Evolutionary conservation across 192 early-diverging fungal species (phyloP).

Genomic region (Gigaspora rosea): DNA sequence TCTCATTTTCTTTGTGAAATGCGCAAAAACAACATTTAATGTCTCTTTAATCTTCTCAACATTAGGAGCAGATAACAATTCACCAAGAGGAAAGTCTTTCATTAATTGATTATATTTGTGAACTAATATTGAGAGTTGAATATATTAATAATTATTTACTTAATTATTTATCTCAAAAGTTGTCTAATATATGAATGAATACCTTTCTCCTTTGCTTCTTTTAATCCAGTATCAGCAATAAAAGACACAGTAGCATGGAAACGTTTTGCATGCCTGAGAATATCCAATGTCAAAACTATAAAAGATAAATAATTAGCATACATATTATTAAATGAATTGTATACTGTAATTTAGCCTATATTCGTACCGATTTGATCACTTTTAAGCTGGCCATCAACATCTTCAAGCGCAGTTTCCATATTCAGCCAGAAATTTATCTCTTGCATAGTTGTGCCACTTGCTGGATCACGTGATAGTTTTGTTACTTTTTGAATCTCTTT

Average conservation of each 20-base stretch:
- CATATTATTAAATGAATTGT: neutral
- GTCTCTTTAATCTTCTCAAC: constrained; percentile 78
- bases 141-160: neutral
- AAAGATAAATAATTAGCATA: neutral
- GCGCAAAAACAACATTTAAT: constrained; percentile 83
- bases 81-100: constrained; percentile 98
- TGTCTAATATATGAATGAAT: constrained; percentile 10
- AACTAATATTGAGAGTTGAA: constrained; percentile 47
- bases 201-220: constrained; percentile 87
- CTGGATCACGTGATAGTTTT: constrained; percentile 78
- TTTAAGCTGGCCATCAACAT: constrained; percentile 94
- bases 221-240: constrained; percentile 95
- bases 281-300: constrained; percentile 84
- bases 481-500: constrained; percentile 99
- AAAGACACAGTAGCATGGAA: constrained; percentile 98
- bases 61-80: constrained; percentile 94
- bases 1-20: constrained; percentile 97
- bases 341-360: neutral
- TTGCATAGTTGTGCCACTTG: constrained; percentile 89
- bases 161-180: too few species aligned
- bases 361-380: constrained; percentile 75
- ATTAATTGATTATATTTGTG: constrained; percentile 96
- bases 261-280: constrained; percentile 95
- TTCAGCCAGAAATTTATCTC: constrained; percentile 99
- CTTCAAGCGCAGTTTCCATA: constrained; percentile 92